These are phyloP conservation scores for Aspergillus melleus DNA, from an alignment of 2,329 filamentous ascomycete genomes.

Conservation along the genomic window DNA sequence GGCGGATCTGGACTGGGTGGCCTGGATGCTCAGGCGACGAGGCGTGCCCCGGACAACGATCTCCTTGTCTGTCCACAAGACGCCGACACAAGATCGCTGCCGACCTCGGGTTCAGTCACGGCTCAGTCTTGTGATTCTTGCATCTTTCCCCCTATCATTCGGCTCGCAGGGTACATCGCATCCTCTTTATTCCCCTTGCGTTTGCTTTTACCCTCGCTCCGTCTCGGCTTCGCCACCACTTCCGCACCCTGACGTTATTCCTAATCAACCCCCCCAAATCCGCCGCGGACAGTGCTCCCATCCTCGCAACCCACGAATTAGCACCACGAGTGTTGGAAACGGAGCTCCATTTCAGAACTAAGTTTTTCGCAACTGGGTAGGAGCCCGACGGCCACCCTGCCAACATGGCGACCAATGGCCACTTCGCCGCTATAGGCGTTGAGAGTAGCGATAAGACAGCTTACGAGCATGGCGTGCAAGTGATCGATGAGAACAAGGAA, in stretches of 20 bases:
- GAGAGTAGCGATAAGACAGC: constrained; percentile 36
- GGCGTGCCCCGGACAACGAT: constrained; percentile 10
- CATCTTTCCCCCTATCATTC: neutral
- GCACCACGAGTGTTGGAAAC: neutral
- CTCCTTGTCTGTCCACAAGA: constrained; percentile 4
- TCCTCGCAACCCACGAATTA: neutral
- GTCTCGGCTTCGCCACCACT: constrained; percentile 8
- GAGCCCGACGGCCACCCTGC: constrained; percentile 5
- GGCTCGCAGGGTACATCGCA: constrained; percentile 2
- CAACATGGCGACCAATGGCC: constrained; percentile 46
- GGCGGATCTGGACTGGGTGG: constrained; percentile 4
- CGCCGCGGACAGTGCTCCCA: neutral
- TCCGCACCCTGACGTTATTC: constrained; percentile 18
- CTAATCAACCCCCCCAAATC: constrained; percentile 1
- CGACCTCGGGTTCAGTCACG: constrained; percentile 12
- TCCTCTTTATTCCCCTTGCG: neutral
- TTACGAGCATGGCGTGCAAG: constrained; percentile 93
- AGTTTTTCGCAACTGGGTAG: neutral
- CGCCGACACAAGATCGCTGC: constrained; percentile 13
- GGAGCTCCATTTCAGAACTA: no score
- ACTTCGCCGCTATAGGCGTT: constrained; percentile 46
- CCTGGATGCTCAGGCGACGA: constrained; percentile 20
- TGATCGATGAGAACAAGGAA: constrained; percentile 92
- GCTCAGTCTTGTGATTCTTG: constrained; percentile 13
- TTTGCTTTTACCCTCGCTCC: neutral